Evolutionary conservation across 1,284 basidiomycete genomes (phyloP).

Genomic region (Grifola frondosa): DNA sequence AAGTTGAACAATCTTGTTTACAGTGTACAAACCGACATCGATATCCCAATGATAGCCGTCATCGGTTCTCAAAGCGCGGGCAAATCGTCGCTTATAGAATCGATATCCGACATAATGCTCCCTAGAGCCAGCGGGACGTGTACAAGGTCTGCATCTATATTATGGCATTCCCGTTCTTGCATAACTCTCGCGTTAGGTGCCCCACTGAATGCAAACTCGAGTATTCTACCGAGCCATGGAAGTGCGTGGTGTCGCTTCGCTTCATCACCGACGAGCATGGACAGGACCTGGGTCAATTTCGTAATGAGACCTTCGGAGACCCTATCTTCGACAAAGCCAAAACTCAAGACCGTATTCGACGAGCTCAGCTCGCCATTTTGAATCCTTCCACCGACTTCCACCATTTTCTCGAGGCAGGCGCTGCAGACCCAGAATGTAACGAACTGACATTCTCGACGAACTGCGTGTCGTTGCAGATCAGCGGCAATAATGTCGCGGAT

Average conservation of each 20-base stretch:
- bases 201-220: slow-evolving; percentile 65
- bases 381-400: slow-evolving; percentile 44
- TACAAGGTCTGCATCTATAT: slow-evolving; percentile 46
- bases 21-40: slow-evolving; percentile 60
- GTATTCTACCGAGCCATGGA: slow-evolving; percentile 46
- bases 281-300: slow-evolving; percentile 38
- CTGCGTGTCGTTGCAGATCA: slow-evolving; percentile 49
- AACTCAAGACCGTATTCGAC: slow-evolving; percentile 62
- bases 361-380: slow-evolving; percentile 68
- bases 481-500: slow-evolving; percentile 43
- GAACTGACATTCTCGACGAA: slow-evolving; percentile 55
- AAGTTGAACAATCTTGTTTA: slow-evolving; percentile 1
- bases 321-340: slow-evolving; percentile 46
- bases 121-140: slow-evolving; percentile 65
- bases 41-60: slow-evolving; percentile 65
- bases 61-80: slow-evolving; percentile 58
- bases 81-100: slow-evolving; percentile 70
- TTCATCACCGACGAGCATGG: slow-evolving; percentile 47
- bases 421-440: slow-evolving; percentile 30
- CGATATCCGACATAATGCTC: slow-evolving; percentile 65
- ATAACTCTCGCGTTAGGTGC: slow-evolving; percentile 41
- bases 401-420: slow-evolving; percentile 44
- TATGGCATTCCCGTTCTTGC: neutral
- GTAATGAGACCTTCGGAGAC: slow-evolving; percentile 48
- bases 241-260: slow-evolving; percentile 19